Evolutionary conservation across 1,139 yeast genomes (phyloP), one percentile per base, ranked within the genome.

Genomic region (Blastobotrys malaysiensis): DNA sequence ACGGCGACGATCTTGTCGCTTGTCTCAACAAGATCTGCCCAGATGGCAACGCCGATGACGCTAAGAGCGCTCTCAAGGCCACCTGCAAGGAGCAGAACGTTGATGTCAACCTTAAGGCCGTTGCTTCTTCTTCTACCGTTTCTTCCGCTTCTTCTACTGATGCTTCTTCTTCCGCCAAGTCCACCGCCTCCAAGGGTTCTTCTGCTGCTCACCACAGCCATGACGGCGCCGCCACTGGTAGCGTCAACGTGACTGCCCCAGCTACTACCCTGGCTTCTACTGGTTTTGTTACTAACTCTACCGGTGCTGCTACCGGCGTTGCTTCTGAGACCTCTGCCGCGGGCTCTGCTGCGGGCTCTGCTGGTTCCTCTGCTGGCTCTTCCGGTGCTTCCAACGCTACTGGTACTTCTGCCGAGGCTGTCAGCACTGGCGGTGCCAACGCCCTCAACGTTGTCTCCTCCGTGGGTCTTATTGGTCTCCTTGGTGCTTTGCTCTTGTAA

Each of bases 21-120:
- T 88, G 96, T 75, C 77, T 88, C 72, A 72, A 78, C 55, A 67
- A 74, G 56, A 77, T 75, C 57, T 88, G 96, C 76, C 69, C 74
- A 62, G 84, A 78, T 60, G 39, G 39, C 7, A 72, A 74, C 53
- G 75, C 83, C 47, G 81, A 49, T 21, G 51, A 36, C 18, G 51
- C 51, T 13, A 16, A 39, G 43, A 43, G 36, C 36, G 20, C 31
- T 22, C 86, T 87, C 70, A 68, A 79, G 69, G 58, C 71, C 26
- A 55, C 59, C 43, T 65, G 65, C 50, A 52, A 51, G 47, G 59
- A 50, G 43, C 53, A 52, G 45, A 60, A 59, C 13, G 62, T 52
- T 24, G 18, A 53, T 18, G 46, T 48, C 48, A 49, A 49, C 31
- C 14, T 20, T 16, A 39, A 44, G 21, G 51, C 51, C 27, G 9